Base-by-base conservation (phyloP, 2,329 filamentous ascomycete genomes). In the Rhinocladiella mackenziei region DNA sequence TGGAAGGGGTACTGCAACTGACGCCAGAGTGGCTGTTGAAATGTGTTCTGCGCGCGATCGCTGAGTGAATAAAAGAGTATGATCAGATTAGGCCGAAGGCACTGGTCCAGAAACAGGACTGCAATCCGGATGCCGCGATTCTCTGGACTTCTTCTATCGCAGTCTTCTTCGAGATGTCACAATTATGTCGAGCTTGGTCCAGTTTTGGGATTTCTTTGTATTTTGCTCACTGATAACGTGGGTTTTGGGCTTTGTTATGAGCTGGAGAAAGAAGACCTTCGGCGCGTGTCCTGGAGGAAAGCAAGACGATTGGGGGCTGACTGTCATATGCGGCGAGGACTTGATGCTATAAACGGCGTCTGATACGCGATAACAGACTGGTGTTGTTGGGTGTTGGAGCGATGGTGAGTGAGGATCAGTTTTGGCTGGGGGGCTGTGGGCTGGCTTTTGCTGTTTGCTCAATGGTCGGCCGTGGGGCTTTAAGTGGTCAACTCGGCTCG, bases 1-100 rank as follows among this genome's bases (percentile, higher is more conserved):
- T 63, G 74, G 76, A 62, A 74, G 68, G 62, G 75, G 72, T 59
- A 74, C 75, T 61, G 78, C 75, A 58, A 77, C 74, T 62, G 78
- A 73, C 71, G 78, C 78, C 78, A 82, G 75, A 68, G 71, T 79
- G 71, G 65, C 72, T 46, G 39, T 28, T 35, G 26, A 29, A n/a
- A 20, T 18, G 30, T 23, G 36, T 43, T 49, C 66, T 69, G 53
- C 22, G 51, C 49, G 44, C 28, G 46, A 38, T 41, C 35, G 45
- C 50, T 43, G 22, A 15, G 34, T 14, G 11, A 37, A 13, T n/a
- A 37, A 37, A 13, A n/a, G n/a, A 10, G 17, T 5, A 35, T n/a
- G 32, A 13, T 13, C 5, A 19, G 18, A n/a, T 14, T 5, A n/a
- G n/a, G n/a, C n/a, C n/a, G n/a, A n/a, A n/a, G n/a, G n/a, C n/a